Evolutionary conservation across 352 stramenopile genomes (phyloP).

Genomic region (Hyaloperonospora arabidopsidis): DNA sequence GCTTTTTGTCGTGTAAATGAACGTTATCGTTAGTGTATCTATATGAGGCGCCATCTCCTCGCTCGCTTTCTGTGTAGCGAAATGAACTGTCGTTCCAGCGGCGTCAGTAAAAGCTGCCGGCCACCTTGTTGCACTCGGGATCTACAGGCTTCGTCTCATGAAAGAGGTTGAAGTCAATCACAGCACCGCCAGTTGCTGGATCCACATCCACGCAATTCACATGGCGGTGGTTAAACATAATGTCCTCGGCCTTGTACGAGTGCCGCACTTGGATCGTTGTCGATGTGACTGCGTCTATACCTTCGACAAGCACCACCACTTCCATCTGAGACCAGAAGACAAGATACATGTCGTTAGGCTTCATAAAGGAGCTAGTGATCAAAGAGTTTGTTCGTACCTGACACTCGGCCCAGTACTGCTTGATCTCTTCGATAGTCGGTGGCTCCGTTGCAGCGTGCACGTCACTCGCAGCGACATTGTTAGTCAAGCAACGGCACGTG

Average conservation of each 20-base stretch:
- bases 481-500: slow-evolving; percentile 33
- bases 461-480: slow-evolving; percentile 15
- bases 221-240: slow-evolving; percentile 90
- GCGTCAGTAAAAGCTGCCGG: slow-evolving; percentile 49
- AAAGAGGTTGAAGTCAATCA: slow-evolving; percentile 87
- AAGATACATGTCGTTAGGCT: slow-evolving; percentile 6
- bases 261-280: slow-evolving; percentile 92
- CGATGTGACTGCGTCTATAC: slow-evolving; percentile 92
- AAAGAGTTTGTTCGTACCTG: slow-evolving; percentile 32
- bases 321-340: slow-evolving; percentile 63
- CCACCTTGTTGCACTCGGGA: slow-evolving; percentile 50
- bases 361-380: not conserved
- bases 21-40: no score
- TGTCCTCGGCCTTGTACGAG: slow-evolving; percentile 90
- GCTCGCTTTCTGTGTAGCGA: no score
- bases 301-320: slow-evolving; percentile 94
- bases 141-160: slow-evolving; percentile 62
- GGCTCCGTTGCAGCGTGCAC: slow-evolving; percentile 25
- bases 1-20: no score
- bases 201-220: slow-evolving; percentile 86
- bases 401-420: slow-evolving; percentile 66
- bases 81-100: not conserved
- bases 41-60: no score
- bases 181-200: slow-evolving; percentile 59
- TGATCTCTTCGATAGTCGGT: slow-evolving; percentile 43